A percentile compares a stretch with the other conserved stretches of the same genome.
These are phyloP conservation scores for Kodamaea leandrae DNA, from an alignment of 805 yeast species.

Conservation along the genomic window DNA sequence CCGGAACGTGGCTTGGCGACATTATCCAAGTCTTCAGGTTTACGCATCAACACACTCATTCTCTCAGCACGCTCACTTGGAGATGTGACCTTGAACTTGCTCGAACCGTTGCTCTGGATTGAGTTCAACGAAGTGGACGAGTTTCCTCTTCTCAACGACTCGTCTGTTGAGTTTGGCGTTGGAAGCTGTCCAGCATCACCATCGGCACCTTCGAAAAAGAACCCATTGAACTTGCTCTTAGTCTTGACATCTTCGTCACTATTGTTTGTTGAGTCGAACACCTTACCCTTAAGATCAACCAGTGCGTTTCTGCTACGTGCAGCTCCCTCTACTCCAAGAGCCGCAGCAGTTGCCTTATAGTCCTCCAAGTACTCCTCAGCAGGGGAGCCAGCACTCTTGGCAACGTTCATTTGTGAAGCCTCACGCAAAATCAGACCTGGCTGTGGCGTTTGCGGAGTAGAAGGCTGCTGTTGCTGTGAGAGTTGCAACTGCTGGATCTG, in stretches of 20 bases:
- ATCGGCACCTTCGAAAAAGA: neutral
- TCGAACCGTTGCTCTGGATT: conserved; percentile 30
- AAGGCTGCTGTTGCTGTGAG: conserved; percentile 12
- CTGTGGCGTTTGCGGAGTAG: conserved; percentile 5
- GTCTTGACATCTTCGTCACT: conserved; percentile 1
- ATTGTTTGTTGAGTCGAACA: conserved; percentile 4
- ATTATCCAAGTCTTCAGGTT: conserved; percentile 8
- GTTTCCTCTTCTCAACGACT: conserved; percentile 11
- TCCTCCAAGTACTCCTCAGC: conserved; percentile 5
- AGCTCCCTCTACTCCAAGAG: conserved; percentile 12
- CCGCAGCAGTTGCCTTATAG: conserved; percentile 7
- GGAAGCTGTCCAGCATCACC: conserved; percentile 12
- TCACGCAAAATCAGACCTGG: neutral
- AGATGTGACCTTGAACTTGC: conserved; percentile 23
- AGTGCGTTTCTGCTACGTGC: conserved; percentile 21
- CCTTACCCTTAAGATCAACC: conserved; percentile 21
- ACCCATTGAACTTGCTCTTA: neutral
- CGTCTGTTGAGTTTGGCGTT: conserved; percentile 15
- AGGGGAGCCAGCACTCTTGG: conserved; percentile 1
- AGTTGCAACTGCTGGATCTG: conserved; percentile 17
- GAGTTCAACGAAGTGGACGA: conserved; percentile 25
- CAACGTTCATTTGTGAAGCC: neutral
- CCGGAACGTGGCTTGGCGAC: neutral
- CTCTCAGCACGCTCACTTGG: conserved; percentile 14
- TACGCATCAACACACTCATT: conserved; percentile 8